phyloP scores from a whole-genome alignment of 75 land plant species.

The Cupressus sempervirens region DNA sequence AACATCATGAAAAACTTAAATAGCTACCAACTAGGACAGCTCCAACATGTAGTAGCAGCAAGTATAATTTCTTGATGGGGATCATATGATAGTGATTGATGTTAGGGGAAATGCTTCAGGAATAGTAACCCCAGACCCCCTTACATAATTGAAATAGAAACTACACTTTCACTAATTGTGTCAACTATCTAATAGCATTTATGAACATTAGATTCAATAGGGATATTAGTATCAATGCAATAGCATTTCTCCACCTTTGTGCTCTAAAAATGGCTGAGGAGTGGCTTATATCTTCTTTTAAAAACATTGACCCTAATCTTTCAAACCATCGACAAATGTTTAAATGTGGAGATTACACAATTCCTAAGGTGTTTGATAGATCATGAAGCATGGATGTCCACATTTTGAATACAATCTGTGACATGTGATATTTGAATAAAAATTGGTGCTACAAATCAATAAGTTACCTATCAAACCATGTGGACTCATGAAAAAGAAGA shows the following conservation, averaged over 20 bases:
- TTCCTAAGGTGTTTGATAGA: too few relatives aligned
- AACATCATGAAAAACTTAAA: too few relatives aligned
- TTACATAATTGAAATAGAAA: conserved; percentile 82
- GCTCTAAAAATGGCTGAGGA: conserved; percentile 84
- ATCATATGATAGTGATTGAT: conserved; percentile 69
- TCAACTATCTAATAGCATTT: conserved; percentile 69
- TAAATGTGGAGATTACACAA: too few relatives aligned
- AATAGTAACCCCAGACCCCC: conserved; percentile 71
- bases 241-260: conserved; percentile 82
- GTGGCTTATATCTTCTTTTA: conserved; percentile 45
- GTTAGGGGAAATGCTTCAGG: conserved; percentile 40
- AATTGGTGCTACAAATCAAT: too few relatives aligned
- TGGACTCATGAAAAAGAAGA: too few relatives aligned
- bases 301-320: conserved; percentile 32
- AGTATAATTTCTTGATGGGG: conserved; percentile 53
- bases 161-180: conserved; percentile 77
- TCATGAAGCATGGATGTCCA: too few relatives aligned
- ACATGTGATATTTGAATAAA: too few relatives aligned
- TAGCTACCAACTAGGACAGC: too few relatives aligned
- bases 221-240: conserved; percentile 82
- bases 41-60: conserved; percentile 65
- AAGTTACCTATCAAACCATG: too few relatives aligned
- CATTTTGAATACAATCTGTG: too few relatives aligned
- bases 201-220: conserved; percentile 65
- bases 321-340: too few relatives aligned